Conservation (phyloP, 352 stramenopile genomes). For the Phytophthora ramorum region DNA sequence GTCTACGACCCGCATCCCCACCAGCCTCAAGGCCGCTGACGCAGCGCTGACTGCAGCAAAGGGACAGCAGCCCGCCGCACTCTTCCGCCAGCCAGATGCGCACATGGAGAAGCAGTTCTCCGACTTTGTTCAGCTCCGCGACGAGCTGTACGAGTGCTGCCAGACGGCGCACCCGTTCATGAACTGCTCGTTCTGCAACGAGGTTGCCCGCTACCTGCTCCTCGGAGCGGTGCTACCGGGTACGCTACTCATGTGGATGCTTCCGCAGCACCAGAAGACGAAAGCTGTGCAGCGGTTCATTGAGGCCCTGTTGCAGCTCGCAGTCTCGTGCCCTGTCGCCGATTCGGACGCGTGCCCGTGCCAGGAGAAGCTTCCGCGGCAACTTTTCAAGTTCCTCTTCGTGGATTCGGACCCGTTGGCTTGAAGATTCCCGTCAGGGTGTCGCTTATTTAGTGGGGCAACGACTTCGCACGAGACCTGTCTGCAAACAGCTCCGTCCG, state of each 20-base stretch:
- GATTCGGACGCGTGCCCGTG: constrained; percentile 15
- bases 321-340: constrained; percentile 4
- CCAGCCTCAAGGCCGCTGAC: constrained; percentile 16
- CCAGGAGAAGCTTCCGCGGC: constrained; percentile 27
- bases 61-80: background rate
- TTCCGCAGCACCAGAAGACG: constrained; percentile 19
- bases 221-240: constrained; percentile 29
- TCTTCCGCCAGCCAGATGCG: constrained; percentile 18
- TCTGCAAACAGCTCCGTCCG: background rate
- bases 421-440: constrained; percentile 3
- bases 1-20: constrained; percentile 22
- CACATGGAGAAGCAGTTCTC: constrained; percentile 26
- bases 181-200: constrained; percentile 42
- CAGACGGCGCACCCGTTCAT: constrained; percentile 19
- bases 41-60: background rate
- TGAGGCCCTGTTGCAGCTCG: constrained; percentile 22
- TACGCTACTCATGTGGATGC: constrained; percentile 10
- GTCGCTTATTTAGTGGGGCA: constrained; percentile 3
- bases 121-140: constrained; percentile 44
- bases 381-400: constrained; percentile 23
- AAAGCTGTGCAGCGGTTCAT: constrained; percentile 26
- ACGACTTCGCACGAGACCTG: constrained; percentile 3
- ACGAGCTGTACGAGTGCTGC: constrained; percentile 36
- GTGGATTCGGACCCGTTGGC: background rate
- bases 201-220: constrained; percentile 41